A percentile compares a stretch with the other conserved stretches of the same genome.
phyloP scores from a whole-genome alignment of 305 asterid species.

The Fraxinus xanthoxyloides region DNA sequence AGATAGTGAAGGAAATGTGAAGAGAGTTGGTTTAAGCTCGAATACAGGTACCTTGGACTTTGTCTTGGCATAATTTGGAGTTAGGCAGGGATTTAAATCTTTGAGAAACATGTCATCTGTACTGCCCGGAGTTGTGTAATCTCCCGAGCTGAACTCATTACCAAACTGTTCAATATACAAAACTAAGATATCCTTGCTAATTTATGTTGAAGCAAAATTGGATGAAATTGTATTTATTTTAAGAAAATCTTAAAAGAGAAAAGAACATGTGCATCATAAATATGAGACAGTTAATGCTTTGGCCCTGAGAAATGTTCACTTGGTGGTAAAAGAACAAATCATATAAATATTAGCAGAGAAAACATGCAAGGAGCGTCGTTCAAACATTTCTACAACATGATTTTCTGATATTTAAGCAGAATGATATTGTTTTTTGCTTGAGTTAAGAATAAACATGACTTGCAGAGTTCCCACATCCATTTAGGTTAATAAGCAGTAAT shows the following conservation, averaged over 20 bases:
- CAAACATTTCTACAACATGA: not conserved
- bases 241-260: not conserved
- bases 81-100: constrained; percentile 90
- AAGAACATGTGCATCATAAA: not conserved
- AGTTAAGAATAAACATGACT: not conserved
- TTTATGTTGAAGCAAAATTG: not conserved
- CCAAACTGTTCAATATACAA: constrained; percentile 28
- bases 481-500: not conserved
- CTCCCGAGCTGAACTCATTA: constrained; percentile 71
- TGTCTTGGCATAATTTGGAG: constrained; percentile 67
- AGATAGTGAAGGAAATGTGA: not conserved
- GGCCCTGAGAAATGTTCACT: not conserved
- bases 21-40: not conserved
- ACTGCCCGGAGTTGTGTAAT: constrained; percentile 63
- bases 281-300: not conserved
- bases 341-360: not conserved
- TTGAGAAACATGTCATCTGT: constrained; percentile 86
- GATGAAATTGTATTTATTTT: not conserved
- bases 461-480: not conserved
- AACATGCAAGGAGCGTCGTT: not conserved
- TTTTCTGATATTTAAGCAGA: not conserved
- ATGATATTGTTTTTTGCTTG: not conserved
- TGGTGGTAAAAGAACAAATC: not conserved
- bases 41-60: constrained; percentile 60
- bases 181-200: not conserved